Base-by-base conservation (phyloP, 2,329 filamentous ascomycete genomes). In the Xylariaceae sp. region DNA sequence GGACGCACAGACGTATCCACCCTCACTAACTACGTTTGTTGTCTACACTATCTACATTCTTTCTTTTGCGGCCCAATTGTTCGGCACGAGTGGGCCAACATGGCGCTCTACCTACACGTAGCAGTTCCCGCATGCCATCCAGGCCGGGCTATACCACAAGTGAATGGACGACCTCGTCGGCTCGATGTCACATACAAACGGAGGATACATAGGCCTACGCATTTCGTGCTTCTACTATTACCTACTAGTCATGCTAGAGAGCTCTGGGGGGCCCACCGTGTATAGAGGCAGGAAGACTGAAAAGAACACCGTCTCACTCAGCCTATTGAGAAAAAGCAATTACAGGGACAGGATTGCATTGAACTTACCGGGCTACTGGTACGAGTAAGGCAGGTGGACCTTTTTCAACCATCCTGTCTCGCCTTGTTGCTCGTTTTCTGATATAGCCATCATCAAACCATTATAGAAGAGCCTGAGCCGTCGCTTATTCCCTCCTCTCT, bases 1-100 rank as follows among this genome's bases (percentile, higher is more conserved):
- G 56, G 51, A 50, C 52, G 45, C 56, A 52, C 55, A 54, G 46
- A 52, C 35, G 54, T 61, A 54, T 42, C 57, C 54, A 59, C 57
- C 50, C 50, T 42, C 31, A 52, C 59, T 61, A 62, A 54, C 50
- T 56, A 45, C 45, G 46, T 59, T 55, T 49, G 56, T 51, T 53
- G 41, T 49, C 12, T 3, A 37, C 35, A 37, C 35, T 9, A 40
- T 30, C 41, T 27, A 11, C 39, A 31, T 52, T 52, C 39, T 56
- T 55, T 48, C 53, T 58, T 57, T 56, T 57, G 44, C 53, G 55
- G 58, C 53, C 60, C 58, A 61, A 60, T 57, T 58, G 56, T 57
- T 59, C 60, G 59, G 60, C 49, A 59, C 59, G 50, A 50, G 58
- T 62, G 60, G 60, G 56, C 47, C 60, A 57, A n/a, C 45, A 51